Evolutionary conservation across 371 early-diverging fungal species (phyloP).

Genomic region (Rhizopus microsporus): DNA sequence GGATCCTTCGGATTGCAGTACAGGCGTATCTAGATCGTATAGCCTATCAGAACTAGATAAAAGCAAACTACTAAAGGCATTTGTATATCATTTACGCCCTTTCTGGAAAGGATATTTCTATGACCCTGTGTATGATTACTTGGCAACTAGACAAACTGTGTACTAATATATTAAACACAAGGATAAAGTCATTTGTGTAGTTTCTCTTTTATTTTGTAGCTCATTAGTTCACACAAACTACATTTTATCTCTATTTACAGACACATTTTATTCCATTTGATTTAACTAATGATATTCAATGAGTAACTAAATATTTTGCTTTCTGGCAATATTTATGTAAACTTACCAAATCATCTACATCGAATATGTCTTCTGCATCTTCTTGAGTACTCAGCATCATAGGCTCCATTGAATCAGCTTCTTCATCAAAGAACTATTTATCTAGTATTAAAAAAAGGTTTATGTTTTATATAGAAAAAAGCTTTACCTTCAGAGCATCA

Average conservation of each 20-base stretch:
- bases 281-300: no score
- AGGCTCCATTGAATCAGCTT: background rate
- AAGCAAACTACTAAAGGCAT: background rate
- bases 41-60: background rate
- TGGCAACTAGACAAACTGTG: background rate
- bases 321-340: no score
- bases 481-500: constrained; percentile 34
- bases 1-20: constrained; percentile 39
- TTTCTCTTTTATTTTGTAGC: no score
- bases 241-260: no score
- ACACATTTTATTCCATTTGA: no score
- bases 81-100: background rate
- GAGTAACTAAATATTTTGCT: no score
- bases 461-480: background rate
- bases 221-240: no score
- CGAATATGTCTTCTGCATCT: constrained; percentile 7
- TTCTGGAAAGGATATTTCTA: background rate
- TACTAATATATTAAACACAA: no score
- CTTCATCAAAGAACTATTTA: constrained; percentile 2
- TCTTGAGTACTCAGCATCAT: background rate
- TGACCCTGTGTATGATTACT: background rate
- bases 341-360: constrained; percentile 24
- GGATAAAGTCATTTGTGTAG: no score
- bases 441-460: background rate
- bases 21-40: background rate